Percentiles rank a stretch among this genome's conserved stretches.
phyloP scores from a whole-genome alignment of 257 asterid genomes.

The Nicotiana tabacum region DNA sequence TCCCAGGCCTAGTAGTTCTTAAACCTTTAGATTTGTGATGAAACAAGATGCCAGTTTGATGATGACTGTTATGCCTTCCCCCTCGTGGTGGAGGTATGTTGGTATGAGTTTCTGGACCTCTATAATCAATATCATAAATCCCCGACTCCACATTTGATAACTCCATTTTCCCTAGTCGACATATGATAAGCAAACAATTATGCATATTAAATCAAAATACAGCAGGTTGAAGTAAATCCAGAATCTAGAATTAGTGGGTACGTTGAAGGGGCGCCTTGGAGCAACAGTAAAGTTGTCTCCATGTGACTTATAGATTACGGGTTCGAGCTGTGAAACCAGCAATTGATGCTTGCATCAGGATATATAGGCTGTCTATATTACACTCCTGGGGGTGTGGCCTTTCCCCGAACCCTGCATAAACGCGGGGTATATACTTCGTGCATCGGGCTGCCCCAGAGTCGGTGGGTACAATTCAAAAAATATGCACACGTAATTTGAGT shows the following conservation, averaged over 20 bases:
- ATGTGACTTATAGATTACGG: too few species aligned
- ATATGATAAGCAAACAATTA: background rate
- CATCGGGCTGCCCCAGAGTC: too few species aligned
- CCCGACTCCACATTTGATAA: slow-evolving; percentile 19
- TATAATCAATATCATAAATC: slow-evolving; percentile 41
- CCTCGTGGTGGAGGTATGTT: slow-evolving; percentile 40
- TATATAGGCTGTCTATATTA: too few species aligned
- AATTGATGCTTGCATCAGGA: too few species aligned
- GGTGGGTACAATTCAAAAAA: too few species aligned
- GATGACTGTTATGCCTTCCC: slow-evolving; percentile 19
- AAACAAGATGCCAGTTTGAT: background rate
- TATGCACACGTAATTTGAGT: too few species aligned
- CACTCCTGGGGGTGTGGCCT: too few species aligned
- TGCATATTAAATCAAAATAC: background rate
- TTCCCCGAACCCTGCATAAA: too few species aligned
- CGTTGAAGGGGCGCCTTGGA: too few species aligned
- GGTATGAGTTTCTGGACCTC: slow-evolving; percentile 57
- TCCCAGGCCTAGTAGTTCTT: slow-evolving; percentile 1
- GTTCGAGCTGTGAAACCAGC: too few species aligned
- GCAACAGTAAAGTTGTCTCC: too few species aligned
- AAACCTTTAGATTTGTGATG: slow-evolving; percentile 22
- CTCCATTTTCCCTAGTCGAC: background rate
- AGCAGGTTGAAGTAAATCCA: background rate
- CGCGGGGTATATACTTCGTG: too few species aligned
- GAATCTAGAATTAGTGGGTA: background rate